Conservation (phyloP, 345 rosid genomes). For the Boechera divaricarpa region DNA sequence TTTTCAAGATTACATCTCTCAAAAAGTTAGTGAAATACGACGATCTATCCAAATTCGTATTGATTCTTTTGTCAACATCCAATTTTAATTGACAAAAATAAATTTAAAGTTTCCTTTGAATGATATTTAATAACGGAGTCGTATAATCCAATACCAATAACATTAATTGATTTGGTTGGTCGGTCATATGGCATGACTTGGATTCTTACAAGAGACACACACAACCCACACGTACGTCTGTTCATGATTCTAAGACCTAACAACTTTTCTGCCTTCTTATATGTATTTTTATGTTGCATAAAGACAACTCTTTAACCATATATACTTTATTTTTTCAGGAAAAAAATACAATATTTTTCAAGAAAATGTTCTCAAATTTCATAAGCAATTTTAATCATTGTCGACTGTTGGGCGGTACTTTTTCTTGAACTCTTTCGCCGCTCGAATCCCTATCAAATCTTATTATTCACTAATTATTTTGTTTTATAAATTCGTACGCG, state of each 20-base stretch:
- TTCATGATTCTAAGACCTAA: constrained; percentile 27
- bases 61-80: not conserved
- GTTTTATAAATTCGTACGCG: constrained; percentile 20
- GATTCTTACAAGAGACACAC: constrained; percentile 28
- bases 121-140: not conserved
- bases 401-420: constrained; percentile 29
- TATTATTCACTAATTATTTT: constrained; percentile 1
- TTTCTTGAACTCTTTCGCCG: constrained; percentile 30
- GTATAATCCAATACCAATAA: not conserved
- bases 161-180: constrained; percentile 27
- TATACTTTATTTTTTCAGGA: not conserved
- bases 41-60: not conserved
- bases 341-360: too few relatives aligned
- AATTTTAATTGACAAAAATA: not conserved
- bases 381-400: constrained; percentile 4
- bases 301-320: not conserved
- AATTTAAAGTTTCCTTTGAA: not conserved
- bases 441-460: constrained; percentile 26
- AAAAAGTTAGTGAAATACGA: not conserved
- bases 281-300: constrained; percentile 26
- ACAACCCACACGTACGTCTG: constrained; percentile 45
- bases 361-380: too few relatives aligned
- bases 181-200: constrained; percentile 28
- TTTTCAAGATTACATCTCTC: not conserved
- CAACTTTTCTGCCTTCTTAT: constrained; percentile 12